These are phyloP conservation scores for Acanthamoeba castellanii DNA, from an alignment of 208 protist genomes.

Conservation along the genomic window DNA sequence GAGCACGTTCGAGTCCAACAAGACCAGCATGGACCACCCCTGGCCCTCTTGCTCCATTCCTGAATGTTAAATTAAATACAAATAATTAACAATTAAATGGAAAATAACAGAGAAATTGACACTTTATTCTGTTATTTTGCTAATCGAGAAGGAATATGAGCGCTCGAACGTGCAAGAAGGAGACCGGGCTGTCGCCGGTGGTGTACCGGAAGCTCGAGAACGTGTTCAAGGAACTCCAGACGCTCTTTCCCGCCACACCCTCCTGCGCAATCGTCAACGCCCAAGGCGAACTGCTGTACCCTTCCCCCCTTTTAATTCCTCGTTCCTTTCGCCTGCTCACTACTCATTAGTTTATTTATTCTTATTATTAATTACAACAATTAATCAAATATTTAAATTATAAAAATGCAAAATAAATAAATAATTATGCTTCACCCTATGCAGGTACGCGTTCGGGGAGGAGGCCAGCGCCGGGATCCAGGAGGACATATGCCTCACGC, in stretches of 20 bases:
- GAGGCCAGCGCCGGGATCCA: background rate
- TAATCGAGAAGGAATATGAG: background rate
- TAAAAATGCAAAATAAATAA: background rate
- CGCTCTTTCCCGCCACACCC: conserved; percentile 45
- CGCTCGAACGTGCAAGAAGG: conserved; percentile 36
- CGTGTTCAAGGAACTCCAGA: conserved; percentile 68
- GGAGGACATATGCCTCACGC: conserved; percentile 60
- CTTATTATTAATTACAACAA: background rate
- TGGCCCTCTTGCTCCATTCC: background rate
- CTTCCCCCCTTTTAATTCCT: background rate
- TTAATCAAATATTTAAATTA: background rate
- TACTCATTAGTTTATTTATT: background rate
- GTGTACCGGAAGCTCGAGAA: conserved; percentile 49
- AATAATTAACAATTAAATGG: background rate
- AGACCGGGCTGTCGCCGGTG: conserved; percentile 34
- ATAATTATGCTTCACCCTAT: background rate
- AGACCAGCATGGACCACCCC: no score
- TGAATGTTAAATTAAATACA: background rate
- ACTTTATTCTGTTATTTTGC: no score
- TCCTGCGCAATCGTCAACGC: conserved; percentile 61
- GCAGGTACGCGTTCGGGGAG: conserved; percentile 52
- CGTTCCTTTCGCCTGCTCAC: background rate
- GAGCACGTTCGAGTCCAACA: no score
- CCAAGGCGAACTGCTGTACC: conserved; percentile 35
- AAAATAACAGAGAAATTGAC: no score